Evolutionary conservation across 208 protist species (phyloP).

Genomic region (Trypanosoma grayi): DNA sequence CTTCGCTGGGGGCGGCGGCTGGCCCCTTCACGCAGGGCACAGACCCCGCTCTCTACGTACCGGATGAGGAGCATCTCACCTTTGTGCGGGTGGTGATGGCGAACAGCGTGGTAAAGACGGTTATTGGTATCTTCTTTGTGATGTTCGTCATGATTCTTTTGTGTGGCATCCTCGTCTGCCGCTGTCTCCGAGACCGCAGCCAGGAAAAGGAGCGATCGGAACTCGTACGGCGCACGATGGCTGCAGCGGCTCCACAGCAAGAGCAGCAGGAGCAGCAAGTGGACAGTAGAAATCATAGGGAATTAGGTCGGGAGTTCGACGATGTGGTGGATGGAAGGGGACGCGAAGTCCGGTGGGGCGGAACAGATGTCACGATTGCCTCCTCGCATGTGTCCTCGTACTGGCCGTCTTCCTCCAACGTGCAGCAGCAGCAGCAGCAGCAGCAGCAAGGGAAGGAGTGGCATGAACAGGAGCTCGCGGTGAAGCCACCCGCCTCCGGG

Average conservation of each 20-base stretch:
- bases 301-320: neutral
- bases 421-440: neutral
- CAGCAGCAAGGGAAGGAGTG: neutral
- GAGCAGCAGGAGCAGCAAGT: neutral
- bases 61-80: neutral
- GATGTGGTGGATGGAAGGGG: neutral
- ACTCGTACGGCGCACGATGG: slow-evolving; percentile 8
- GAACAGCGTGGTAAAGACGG: neutral
- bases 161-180: slow-evolving; percentile 16
- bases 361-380: neutral
- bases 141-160: too few species aligned
- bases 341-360: neutral
- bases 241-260: neutral
- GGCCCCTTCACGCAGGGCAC: neutral
- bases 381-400: neutral
- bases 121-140: slow-evolving; percentile 3
- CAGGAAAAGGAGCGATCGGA: slow-evolving; percentile 5
- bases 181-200: neutral
- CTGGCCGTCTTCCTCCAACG: neutral
- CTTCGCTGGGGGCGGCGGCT: neutral
- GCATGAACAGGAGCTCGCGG: neutral
- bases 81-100: neutral
- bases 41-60: slow-evolving; percentile 9
- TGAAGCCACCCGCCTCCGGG: neutral
- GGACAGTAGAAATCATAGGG: neutral